Conservation (phyloP, 1,139 yeast genomes). For the Yamadazyma sp. region DNA sequence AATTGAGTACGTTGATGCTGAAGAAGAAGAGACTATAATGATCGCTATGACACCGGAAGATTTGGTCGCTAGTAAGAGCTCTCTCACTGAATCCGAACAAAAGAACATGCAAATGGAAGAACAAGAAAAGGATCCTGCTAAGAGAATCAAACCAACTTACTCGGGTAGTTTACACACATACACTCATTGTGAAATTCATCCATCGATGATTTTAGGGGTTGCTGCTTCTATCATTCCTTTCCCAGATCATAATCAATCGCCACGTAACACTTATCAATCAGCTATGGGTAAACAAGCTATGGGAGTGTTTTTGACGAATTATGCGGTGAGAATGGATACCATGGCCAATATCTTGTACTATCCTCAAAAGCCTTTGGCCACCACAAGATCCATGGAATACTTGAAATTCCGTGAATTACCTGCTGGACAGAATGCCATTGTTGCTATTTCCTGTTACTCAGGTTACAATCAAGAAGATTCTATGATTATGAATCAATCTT, state of each 20-base stretch:
- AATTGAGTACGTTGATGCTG: constrained; percentile 94
- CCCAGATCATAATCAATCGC: constrained; percentile 99
- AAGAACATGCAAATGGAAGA: constrained; percentile 48
- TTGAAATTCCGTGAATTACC: constrained; percentile 96
- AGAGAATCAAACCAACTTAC: constrained; percentile 76
- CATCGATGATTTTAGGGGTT: constrained; percentile 97
- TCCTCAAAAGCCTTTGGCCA: constrained; percentile 98
- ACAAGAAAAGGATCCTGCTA: constrained; percentile 69
- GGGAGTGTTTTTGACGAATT: constrained; percentile 98
- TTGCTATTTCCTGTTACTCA: constrained; percentile 95
- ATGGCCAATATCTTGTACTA: constrained; percentile 97
- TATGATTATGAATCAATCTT: constrained; percentile 98
- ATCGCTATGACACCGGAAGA: constrained; percentile 99
- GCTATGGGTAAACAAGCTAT: constrained; percentile 99
- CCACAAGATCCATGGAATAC: constrained; percentile 98
- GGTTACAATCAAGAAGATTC: constrained; percentile 99
- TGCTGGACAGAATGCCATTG: constrained; percentile 98
- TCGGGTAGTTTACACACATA: constrained; percentile 71
- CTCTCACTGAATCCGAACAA: constrained; percentile 48
- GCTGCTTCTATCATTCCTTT: constrained; percentile 98
- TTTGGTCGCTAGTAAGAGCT: constrained; percentile 63
- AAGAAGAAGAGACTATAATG: constrained; percentile 96
- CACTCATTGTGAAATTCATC: constrained; percentile 99
- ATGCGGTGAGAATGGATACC: constrained; percentile 97
- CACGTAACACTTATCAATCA: constrained; percentile 98